Conservation (phyloP, 177 flowering plant genomes). For the Vitis hybrid region DNA sequence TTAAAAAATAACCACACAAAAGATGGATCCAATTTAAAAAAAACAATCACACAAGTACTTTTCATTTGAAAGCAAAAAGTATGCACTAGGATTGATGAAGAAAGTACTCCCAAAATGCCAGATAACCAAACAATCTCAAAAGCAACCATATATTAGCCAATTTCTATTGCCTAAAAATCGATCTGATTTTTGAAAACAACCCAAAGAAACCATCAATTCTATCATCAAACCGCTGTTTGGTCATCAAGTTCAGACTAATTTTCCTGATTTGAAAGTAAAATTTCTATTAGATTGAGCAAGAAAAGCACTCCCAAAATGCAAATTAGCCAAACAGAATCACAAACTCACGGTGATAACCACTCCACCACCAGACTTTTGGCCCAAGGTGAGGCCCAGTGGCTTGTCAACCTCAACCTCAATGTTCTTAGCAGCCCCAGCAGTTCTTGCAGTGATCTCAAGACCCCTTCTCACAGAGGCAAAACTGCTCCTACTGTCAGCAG, state of each 20-base stretch:
- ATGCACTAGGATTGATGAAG: too few relatives aligned
- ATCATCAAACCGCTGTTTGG: too few relatives aligned
- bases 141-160: background rate
- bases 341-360: slow-evolving; percentile 82
- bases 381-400: slow-evolving; percentile 88
- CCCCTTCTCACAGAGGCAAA: slow-evolving; percentile 14
- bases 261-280: background rate
- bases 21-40: too few relatives aligned
- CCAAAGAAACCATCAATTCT: background rate
- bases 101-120: too few relatives aligned
- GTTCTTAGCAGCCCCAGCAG: slow-evolving; percentile 76
- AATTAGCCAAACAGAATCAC: background rate
- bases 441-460: slow-evolving; percentile 60
- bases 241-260: too few relatives aligned
- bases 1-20: too few relatives aligned
- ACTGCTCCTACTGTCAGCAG: slow-evolving; percentile 19
- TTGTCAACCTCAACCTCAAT: slow-evolving; percentile 97
- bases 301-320: background rate
- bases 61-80: too few relatives aligned
- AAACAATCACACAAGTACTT: too few relatives aligned
- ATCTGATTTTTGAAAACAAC: background rate
- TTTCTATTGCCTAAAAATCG: background rate
- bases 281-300: background rate
- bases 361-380: slow-evolving; percentile 90
- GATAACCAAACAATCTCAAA: too few relatives aligned